phyloP scores from a whole-genome alignment of 306 rosid genomes.

The Argentina anserina region DNA sequence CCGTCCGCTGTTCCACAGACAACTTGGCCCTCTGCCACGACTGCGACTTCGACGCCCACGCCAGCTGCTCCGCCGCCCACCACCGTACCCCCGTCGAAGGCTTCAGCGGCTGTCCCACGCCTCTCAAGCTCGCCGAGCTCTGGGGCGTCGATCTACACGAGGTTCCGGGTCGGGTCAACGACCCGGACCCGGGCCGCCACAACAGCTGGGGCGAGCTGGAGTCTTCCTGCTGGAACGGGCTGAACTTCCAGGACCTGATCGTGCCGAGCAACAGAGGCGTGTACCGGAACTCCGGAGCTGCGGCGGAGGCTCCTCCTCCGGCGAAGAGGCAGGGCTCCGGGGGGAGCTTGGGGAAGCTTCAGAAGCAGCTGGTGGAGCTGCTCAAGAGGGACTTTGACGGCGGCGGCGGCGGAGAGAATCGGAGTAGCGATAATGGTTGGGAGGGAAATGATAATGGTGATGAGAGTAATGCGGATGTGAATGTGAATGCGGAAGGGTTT shows the following conservation, averaged over 20 bases:
- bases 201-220: slow-evolving; percentile 25
- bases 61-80: slow-evolving; percentile 42
- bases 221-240: slow-evolving; percentile 18
- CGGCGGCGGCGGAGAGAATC: slow-evolving; percentile 20
- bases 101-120: slow-evolving; percentile 60
- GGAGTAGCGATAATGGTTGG: slow-evolving; percentile 19
- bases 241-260: slow-evolving; percentile 36
- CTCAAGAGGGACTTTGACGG: slow-evolving; percentile 38
- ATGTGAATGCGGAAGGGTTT: slow-evolving; percentile 23
- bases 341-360: slow-evolving; percentile 43
- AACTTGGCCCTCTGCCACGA: slow-evolving; percentile 58
- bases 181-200: slow-evolving; percentile 13
- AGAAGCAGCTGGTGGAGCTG: slow-evolving; percentile 61
- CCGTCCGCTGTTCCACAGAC: slow-evolving; percentile 56
- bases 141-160: slow-evolving; percentile 47
- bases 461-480: neutral
- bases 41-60: slow-evolving; percentile 64
- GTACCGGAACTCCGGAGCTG: slow-evolving; percentile 1
- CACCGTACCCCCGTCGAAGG: slow-evolving; percentile 40
- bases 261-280: slow-evolving; percentile 41
- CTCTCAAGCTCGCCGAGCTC: slow-evolving; percentile 47
- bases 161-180: slow-evolving; percentile 12
- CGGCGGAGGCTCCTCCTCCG: neutral
- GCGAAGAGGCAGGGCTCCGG: slow-evolving; percentile 26
- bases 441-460: slow-evolving; percentile 2